A percentile compares a stretch with the other conserved stretches of the same genome.
phyloP scores from a whole-genome alignment of 345 rosid genomes.

The Gossypium herbaceum region DNA sequence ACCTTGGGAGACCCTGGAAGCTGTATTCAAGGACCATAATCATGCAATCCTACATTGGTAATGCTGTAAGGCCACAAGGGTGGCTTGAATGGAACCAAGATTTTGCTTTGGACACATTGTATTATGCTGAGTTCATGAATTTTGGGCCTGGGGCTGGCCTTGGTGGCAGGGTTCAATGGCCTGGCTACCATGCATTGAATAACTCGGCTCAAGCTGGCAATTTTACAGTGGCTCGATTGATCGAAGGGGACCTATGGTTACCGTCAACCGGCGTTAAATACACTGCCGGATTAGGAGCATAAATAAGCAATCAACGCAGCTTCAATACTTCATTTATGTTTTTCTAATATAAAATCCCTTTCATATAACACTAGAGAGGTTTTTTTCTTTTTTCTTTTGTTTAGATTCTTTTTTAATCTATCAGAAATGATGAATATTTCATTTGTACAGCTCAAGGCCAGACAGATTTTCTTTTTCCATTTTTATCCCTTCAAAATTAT shows the following conservation, averaged over 20 bases:
- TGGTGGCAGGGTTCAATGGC: constrained; percentile 62
- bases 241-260: constrained; percentile 67
- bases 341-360: background rate
- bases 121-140: constrained; percentile 69
- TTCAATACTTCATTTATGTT: background rate
- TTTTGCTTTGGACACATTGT: constrained; percentile 54
- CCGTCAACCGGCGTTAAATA: constrained; percentile 56
- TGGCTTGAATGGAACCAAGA: constrained; percentile 76
- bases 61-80: constrained; percentile 54
- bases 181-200: constrained; percentile 56
- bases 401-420: too few species aligned
- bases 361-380: background rate
- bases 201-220: constrained; percentile 41
- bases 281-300: constrained; percentile 31
- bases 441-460: too few species aligned
- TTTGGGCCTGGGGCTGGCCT: constrained; percentile 57
- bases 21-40: constrained; percentile 65
- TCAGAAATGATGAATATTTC: too few species aligned
- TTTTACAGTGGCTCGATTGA: constrained; percentile 62
- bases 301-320: background rate
- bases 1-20: constrained; percentile 92
- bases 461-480: too few species aligned
- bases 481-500: too few species aligned
- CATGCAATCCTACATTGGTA: constrained; percentile 63
- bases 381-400: background rate